These are phyloP conservation scores for Sugiyamaella chiloensis DNA, from an alignment of 805 yeast genomes.

Conservation along the genomic window DNA sequence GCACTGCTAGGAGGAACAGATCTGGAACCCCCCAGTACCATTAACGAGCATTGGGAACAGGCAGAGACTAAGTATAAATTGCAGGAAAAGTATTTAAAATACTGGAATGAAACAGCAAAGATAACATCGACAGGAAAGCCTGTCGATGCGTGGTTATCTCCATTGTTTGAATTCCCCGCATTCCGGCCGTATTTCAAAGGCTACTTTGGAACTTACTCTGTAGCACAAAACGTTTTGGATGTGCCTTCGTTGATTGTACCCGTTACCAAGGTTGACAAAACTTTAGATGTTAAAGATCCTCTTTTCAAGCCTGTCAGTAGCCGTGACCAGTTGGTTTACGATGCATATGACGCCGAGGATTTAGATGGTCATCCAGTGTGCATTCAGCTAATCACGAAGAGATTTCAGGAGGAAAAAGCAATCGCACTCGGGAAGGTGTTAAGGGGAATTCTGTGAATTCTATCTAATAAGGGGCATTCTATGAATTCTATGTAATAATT, in stretches of 20 bases:
- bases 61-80: neutral
- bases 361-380: constrained; percentile 52
- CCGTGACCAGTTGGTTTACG: constrained; percentile 16
- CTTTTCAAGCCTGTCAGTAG: constrained; percentile 6
- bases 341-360: constrained; percentile 44
- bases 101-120: neutral
- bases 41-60: constrained; percentile 5
- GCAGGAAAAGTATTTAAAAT: neutral
- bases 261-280: constrained; percentile 32
- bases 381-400: constrained; percentile 51
- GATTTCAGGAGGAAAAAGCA: constrained; percentile 57
- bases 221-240: constrained; percentile 18
- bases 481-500: no score
- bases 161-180: neutral
- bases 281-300: constrained; percentile 37
- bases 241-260: constrained; percentile 18
- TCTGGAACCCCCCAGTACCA: neutral
- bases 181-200: neutral
- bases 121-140: constrained; percentile 11
- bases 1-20: constrained; percentile 4
- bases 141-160: constrained; percentile 8
- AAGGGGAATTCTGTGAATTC: no score
- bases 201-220: constrained; percentile 6
- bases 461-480: no score
- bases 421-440: constrained; percentile 31